These are phyloP conservation scores for Smithsoniella earleae DNA, from an alignment of 163 green algal genomes.

Conservation along the genomic window DNA sequence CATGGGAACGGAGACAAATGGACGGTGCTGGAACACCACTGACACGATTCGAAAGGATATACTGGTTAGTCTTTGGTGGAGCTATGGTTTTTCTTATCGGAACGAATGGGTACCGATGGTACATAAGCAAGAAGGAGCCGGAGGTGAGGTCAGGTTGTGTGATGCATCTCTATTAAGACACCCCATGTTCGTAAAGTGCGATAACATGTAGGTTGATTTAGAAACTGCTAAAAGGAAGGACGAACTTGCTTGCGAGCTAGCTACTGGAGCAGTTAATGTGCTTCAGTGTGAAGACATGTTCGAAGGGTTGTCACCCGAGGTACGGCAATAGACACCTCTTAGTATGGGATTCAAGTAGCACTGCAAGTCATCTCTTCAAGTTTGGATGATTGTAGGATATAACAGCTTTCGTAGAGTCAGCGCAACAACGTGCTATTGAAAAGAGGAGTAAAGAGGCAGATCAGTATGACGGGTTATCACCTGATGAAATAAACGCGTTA, in stretches of 20 bases:
- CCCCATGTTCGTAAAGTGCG: conserved; percentile 4
- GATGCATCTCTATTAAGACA: background rate
- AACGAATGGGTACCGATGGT: conserved; percentile 21
- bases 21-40: conserved; percentile 37
- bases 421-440: background rate
- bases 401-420: background rate
- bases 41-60: conserved; percentile 32
- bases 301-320: conserved; percentile 46
- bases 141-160: background rate
- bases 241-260: conserved; percentile 11
- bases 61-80: conserved; percentile 32
- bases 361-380: background rate
- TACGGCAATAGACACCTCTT: background rate
- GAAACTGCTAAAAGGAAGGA: conserved; percentile 29
- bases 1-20: conserved; percentile 64
- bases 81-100: conserved; percentile 29
- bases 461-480: conserved; percentile 29
- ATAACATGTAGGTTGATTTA: conserved; percentile 24
- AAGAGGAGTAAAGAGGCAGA: background rate
- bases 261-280: conserved; percentile 15
- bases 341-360: no score
- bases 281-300: conserved; percentile 46
- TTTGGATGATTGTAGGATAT: conserved; percentile 24
- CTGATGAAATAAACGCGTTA: conserved; percentile 12
- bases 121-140: conserved; percentile 22